Evolutionary conservation across 495 filamentous ascomycete species (phyloP).

Genomic region (Sporormia fimetaria): DNA sequence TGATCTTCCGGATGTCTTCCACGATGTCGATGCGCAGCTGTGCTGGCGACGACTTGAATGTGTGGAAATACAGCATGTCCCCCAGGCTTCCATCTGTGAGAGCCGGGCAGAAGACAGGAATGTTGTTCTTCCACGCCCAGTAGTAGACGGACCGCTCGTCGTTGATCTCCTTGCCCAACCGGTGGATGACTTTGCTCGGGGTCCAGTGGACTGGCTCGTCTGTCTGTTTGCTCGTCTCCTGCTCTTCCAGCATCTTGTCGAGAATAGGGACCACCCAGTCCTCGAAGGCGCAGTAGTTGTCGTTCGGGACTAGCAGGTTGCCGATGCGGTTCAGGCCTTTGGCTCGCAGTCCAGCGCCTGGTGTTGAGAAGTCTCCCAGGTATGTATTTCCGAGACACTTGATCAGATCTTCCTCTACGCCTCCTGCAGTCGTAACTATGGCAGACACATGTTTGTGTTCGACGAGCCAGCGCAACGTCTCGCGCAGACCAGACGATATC

Average conservation of each 20-base stretch:
- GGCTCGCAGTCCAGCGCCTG: slow-evolving; percentile 61
- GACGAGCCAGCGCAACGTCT: slow-evolving; percentile 83
- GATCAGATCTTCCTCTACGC: slow-evolving; percentile 94
- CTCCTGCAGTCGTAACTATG: slow-evolving; percentile 93
- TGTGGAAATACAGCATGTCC: slow-evolving; percentile 97
- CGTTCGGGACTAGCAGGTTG: slow-evolving; percentile 91
- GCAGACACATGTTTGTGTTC: slow-evolving; percentile 82
- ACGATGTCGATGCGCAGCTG: slow-evolving; percentile 79
- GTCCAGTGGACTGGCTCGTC: slow-evolving; percentile 78
- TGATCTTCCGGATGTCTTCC: slow-evolving; percentile 78
- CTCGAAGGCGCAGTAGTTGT: slow-evolving; percentile 92
- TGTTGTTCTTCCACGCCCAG: slow-evolving; percentile 88
- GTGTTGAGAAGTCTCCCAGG: slow-evolving; percentile 66
- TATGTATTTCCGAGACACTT: slow-evolving; percentile 94
- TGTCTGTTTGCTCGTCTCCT: slow-evolving; percentile 55
- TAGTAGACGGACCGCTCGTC: slow-evolving; percentile 79
- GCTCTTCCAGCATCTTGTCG: slow-evolving; percentile 82
- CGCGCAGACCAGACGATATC: slow-evolving; percentile 86
- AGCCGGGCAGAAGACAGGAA: slow-evolving; percentile 93
- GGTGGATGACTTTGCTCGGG: slow-evolving; percentile 71
- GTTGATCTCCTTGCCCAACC: slow-evolving; percentile 85
- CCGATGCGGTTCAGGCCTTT: slow-evolving; percentile 92
- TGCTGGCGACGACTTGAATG: slow-evolving; percentile 68
- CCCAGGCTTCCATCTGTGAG: slow-evolving; percentile 89
- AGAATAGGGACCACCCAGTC: slow-evolving; percentile 94